Evolutionary conservation across 164 flowering plant species (phyloP).

Genomic region (Litsea cubeba): DNA sequence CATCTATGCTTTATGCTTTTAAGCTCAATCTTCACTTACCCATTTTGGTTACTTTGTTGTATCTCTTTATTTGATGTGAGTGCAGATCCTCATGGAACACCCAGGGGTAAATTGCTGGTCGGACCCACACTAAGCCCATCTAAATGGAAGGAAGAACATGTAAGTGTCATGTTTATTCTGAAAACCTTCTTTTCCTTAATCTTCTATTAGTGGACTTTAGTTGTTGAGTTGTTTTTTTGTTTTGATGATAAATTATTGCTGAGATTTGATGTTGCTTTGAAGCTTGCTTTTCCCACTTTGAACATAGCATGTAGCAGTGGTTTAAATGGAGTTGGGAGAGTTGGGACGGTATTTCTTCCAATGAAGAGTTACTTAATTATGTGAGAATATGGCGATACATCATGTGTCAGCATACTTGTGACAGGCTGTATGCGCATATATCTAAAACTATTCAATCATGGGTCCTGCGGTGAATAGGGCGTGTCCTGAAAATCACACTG

Average conservation of each 20-base stretch:
- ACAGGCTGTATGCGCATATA: neutral
- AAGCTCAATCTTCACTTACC: neutral
- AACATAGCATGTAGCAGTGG: neutral
- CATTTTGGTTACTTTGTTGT: neutral
- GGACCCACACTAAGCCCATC: conserved; percentile 65
- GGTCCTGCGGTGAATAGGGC: too few species aligned
- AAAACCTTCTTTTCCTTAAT: neutral
- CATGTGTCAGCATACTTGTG: neutral
- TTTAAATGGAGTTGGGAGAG: neutral
- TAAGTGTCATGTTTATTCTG: conserved; percentile 21
- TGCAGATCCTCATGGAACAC: conserved; percentile 70
- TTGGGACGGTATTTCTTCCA: neutral
- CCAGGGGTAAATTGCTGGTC: conserved; percentile 64
- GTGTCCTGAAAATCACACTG: too few species aligned
- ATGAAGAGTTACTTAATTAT: too few species aligned
- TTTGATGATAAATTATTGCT: neutral
- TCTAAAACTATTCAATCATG: neutral
- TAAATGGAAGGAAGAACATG: conserved; percentile 71
- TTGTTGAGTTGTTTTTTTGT: neutral
- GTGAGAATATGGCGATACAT: neutral
- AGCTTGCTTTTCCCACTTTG: neutral
- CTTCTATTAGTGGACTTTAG: neutral
- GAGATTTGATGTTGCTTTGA: neutral
- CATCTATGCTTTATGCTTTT: neutral
- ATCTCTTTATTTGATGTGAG: conserved; percentile 1